These are phyloP conservation scores for Corchorus olitorius DNA, from an alignment of 345 rosid species.

Conservation along the genomic window DNA sequence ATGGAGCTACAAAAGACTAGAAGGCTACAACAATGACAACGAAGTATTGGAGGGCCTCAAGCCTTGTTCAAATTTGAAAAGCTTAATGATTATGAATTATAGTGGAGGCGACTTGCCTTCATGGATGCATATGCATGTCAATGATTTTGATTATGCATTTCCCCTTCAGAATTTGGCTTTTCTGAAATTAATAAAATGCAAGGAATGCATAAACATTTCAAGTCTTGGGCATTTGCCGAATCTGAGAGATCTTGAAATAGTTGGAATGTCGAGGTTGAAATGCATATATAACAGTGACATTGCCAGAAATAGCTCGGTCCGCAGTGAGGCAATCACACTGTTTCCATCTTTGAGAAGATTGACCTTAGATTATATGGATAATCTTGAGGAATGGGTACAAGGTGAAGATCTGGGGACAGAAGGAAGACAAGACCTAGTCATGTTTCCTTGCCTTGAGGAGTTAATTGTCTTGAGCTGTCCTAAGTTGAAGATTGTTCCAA, in stretches of 20 bases:
- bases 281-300: background rate
- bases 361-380: background rate
- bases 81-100: conserved; percentile 4
- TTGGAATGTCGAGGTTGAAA: background rate
- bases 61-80: conserved; percentile 11
- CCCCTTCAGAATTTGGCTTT: background rate
- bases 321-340: background rate
- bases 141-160: background rate
- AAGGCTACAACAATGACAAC: background rate
- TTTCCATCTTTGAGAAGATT: conserved; percentile 1
- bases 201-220: conserved; percentile 17
- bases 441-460: background rate
- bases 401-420: background rate
- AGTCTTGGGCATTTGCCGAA: conserved; percentile 16
- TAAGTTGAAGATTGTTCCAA: conserved; percentile 7
- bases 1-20: background rate
- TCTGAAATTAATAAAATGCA: background rate
- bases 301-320: background rate
- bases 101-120: background rate
- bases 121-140: background rate
- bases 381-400: conserved; percentile 11
- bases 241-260: conserved; percentile 7
- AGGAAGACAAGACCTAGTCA: background rate
- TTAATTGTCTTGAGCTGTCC: background rate
- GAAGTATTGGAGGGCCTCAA: conserved; percentile 12